Base-by-base conservation (phyloP, 345 rosid species). In the Salix caprea region DNA sequence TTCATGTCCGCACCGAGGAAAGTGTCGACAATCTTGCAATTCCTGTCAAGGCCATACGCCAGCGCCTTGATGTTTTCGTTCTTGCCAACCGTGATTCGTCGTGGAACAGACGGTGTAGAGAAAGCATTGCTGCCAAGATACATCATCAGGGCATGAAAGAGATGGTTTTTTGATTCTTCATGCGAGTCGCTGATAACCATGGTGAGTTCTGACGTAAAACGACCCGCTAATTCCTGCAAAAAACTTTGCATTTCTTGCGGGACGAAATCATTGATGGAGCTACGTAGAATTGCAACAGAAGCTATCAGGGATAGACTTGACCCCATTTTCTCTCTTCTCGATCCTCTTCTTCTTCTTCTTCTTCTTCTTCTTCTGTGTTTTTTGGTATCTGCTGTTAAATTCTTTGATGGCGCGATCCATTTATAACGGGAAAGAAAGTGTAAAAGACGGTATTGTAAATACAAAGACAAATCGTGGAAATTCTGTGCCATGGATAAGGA, bases 11-110 rank as follows among this genome's bases (percentile, higher is more conserved):
- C 74, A 1, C 76, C 88, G 16, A 74, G 66, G 60, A 80, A 87
- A 7, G 2, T 5, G 69, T 85, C 88, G 11, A 83, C 82, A 21
- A 83, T 73, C 68, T 81, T 82, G 3, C 82, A 82, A 74, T 80
- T 77, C 0, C 24, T 60, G 70, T 82, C 87, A 0, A 85, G 80
- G 15, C 90, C 82, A 32, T 75, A 81, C 0, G 82, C 74, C 11
- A 83, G 50, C 6, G 7, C 70, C 70, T 80, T 82, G 40, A 69
- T 70, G 60, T 60, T 83, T 72, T 85, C 86, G 18, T 10, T 79
- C 77, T 81, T 85, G 46, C 88, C 86, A 2, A 77, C 85, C 0
- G 82, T 81, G 67, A 87, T 67, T 15, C 88, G 73, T 34, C 69
- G 77, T 1, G 75, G 78, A 0, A 66, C 50, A 10, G 80, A 14